A percentile compares a stretch with the other conserved stretches of the same genome.
Conservation (phyloP, 306 rosid species). For the Casuarina cunninghamiana region DNA sequence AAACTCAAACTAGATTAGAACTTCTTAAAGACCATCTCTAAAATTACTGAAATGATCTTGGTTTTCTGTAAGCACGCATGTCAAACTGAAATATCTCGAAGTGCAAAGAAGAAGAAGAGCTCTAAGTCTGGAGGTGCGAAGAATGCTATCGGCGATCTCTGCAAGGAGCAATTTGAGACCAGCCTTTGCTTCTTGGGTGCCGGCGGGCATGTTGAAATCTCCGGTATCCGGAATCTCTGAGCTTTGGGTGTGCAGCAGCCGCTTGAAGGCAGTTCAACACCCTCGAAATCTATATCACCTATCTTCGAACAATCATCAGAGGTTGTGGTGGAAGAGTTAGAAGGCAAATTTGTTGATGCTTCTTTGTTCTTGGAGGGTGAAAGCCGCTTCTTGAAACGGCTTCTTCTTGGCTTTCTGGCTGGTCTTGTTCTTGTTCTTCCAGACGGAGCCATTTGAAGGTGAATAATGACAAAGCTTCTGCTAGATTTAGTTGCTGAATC, state of each 20-base stretch:
- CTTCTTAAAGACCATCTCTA: constrained; percentile 42
- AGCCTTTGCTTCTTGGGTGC: constrained; percentile 85
- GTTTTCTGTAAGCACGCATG: constrained; percentile 23
- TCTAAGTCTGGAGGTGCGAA: constrained; percentile 89
- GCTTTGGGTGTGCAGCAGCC: constrained; percentile 86
- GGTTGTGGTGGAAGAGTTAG: constrained; percentile 33
- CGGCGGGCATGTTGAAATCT: constrained; percentile 75
- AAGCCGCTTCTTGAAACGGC: constrained; percentile 34
- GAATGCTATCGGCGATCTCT: constrained; percentile 74
- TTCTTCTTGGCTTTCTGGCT: constrained; percentile 33
- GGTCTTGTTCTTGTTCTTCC: constrained; percentile 42
- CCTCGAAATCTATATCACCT: constrained; percentile 33
- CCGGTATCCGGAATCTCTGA: constrained; percentile 71
- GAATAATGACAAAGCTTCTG: constrained; percentile 21
- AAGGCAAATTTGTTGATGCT: constrained; percentile 20
- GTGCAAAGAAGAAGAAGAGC: constrained; percentile 66
- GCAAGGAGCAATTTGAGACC: constrained; percentile 49
- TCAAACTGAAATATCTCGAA: constrained; percentile 73
- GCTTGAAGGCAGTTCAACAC: constrained; percentile 34
- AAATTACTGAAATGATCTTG: constrained; percentile 31
- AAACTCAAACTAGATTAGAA: constrained; percentile 16
- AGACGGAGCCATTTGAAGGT: constrained; percentile 58
- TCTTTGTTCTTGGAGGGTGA: background rate
- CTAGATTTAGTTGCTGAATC: constrained; percentile 28
- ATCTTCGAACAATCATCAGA: constrained; percentile 35